Evolutionary conservation across 2,329 filamentous ascomycete species (phyloP).

Genomic region (Penicillium sp.): DNA sequence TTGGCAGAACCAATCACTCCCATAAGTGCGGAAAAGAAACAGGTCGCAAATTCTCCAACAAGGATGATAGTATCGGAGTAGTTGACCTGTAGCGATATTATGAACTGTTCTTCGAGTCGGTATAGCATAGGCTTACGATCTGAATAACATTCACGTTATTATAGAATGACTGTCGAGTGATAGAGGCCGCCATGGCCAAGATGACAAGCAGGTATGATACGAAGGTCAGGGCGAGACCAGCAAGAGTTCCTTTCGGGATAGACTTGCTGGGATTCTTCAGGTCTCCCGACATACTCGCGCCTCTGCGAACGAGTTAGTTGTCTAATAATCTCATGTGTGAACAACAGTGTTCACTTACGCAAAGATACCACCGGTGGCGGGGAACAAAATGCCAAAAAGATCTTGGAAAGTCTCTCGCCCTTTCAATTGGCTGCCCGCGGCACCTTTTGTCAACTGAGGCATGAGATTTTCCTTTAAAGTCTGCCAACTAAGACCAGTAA

Average conservation of each 20-base stretch:
- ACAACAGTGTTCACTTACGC: constrained; percentile 49
- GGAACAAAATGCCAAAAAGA: constrained; percentile 85
- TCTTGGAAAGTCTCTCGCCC: constrained; percentile 76
- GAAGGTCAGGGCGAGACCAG: constrained; percentile 77
- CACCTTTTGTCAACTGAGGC: constrained; percentile 68
- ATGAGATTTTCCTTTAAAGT: constrained; percentile 78
- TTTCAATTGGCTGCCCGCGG: constrained; percentile 65
- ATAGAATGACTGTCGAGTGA: constrained; percentile 75
- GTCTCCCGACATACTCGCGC: constrained; percentile 90
- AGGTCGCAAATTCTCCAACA: constrained; percentile 80
- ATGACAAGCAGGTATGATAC: constrained; percentile 77
- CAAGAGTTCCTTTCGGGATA: constrained; percentile 83
- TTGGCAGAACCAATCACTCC: constrained; percentile 85
- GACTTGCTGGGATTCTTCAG: constrained; percentile 80
- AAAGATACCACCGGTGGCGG: constrained; percentile 68
- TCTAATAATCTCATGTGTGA: constrained; percentile 58
- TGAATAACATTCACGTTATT: constrained; percentile 80
- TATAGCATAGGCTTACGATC: constrained; percentile 53
- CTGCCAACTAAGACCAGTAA: constrained; percentile 74
- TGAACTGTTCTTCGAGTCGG: neutral
- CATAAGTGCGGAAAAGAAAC: constrained; percentile 86
- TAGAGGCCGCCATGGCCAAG: constrained; percentile 76
- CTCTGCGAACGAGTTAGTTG: constrained; percentile 55
- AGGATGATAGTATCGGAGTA: constrained; percentile 75
- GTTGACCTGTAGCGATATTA: constrained; percentile 62